Evolutionary conservation across 345 rosid species (phyloP).

Genomic region (Citrus sinensis): DNA sequence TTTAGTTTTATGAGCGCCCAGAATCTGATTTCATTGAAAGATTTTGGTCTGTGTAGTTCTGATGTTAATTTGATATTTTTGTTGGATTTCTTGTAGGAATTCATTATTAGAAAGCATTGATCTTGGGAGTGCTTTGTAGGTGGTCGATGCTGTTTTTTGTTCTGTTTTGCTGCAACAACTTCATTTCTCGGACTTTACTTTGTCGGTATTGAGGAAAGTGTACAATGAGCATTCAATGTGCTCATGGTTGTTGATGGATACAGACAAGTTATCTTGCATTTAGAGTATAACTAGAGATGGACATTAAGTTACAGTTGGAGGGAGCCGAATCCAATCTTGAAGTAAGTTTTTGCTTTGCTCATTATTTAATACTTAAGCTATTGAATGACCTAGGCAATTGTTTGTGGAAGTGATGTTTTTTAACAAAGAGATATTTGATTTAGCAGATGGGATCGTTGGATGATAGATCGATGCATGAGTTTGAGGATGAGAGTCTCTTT

Average conservation of each 20-base stretch:
- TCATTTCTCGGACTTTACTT: not conserved
- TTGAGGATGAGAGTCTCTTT: slow-evolving; percentile 1
- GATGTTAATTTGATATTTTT: not conserved
- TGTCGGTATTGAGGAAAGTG: not conserved
- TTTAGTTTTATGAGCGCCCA: not conserved
- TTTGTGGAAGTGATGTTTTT: not conserved
- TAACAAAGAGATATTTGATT: slow-evolving; percentile 1
- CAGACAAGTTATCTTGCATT: slow-evolving; percentile 5
- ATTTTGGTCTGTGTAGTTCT: not conserved
- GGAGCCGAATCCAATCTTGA: slow-evolving; percentile 32
- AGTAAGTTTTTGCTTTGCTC: slow-evolving; percentile 26
- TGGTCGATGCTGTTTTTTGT: not conserved
- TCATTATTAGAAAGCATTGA: not conserved
- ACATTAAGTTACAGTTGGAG: slow-evolving; percentile 33
- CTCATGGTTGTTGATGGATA: slow-evolving; percentile 9
- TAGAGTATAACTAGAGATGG: slow-evolving; percentile 31
- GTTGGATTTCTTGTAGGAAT: not conserved
- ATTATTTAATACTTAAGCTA: not conserved
- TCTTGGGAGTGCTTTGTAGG: not conserved
- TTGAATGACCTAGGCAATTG: not conserved
- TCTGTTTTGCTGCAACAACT: not conserved
- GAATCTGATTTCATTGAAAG: not conserved
- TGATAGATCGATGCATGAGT: slow-evolving; percentile 11
- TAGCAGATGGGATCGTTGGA: slow-evolving; percentile 20
- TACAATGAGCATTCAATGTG: not conserved